phyloP scores from a whole-genome alignment of 352 stramenopile genomes.

The Phytophthora foliorum region DNA sequence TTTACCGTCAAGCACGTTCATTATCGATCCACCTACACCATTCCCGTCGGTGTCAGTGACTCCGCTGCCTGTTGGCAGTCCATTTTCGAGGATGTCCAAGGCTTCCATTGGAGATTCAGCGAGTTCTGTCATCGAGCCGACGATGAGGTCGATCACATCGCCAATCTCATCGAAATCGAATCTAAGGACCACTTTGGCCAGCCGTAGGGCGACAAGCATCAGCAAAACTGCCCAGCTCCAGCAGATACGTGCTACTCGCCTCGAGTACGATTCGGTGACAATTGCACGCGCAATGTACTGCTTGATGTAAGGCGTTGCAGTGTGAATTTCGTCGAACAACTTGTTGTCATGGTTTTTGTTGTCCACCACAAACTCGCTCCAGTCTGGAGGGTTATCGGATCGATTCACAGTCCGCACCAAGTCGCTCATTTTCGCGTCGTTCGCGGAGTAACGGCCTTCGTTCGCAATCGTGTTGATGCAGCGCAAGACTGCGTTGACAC shows the following conservation, averaged over 20 bases:
- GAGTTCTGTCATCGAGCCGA: background rate
- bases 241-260: background rate
- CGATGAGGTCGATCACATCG: constrained; percentile 8
- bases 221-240: constrained; percentile 1
- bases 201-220: background rate
- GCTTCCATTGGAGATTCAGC: background rate
- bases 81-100: constrained; percentile 15
- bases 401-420: constrained; percentile 6
- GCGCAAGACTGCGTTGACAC: constrained; percentile 17
- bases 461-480: constrained; percentile 13
- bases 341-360: constrained; percentile 11
- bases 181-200: background rate
- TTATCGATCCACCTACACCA: background rate
- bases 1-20: constrained; percentile 1
- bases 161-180: background rate
- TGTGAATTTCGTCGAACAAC: constrained; percentile 13
- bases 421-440: constrained; percentile 9
- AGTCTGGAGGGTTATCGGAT: background rate
- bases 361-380: background rate
- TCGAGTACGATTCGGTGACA: constrained; percentile 10
- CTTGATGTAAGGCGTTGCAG: constrained; percentile 12
- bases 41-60: background rate
- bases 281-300: constrained; percentile 10
- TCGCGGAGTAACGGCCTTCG: background rate
- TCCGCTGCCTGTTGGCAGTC: constrained; percentile 4